A percentile compares a stretch with the other conserved stretches of the same genome.
Conservation (phyloP, 169 alveolate species). For the Cryptosporidium canis region DNA sequence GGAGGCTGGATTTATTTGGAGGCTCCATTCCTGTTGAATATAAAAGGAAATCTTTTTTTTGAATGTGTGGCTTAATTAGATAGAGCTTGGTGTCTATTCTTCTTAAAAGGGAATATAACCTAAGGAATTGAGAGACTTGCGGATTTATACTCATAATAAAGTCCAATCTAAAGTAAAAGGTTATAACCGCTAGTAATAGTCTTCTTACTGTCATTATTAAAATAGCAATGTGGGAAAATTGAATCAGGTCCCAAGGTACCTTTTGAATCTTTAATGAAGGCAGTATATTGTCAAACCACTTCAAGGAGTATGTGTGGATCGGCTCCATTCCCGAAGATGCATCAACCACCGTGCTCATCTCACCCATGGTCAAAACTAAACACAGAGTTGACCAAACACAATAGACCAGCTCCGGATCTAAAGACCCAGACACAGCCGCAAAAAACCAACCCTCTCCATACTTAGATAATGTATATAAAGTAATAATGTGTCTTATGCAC, state of each 20-base stretch:
- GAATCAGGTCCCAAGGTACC: constrained; percentile 69
- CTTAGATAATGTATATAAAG: constrained; percentile 23
- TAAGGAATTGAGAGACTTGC: constrained; percentile 28
- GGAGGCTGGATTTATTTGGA: neutral
- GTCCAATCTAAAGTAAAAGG: constrained; percentile 66
- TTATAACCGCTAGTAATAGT: constrained; percentile 20
- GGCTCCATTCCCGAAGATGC: neutral
- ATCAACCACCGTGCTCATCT: neutral
- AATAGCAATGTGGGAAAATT: constrained; percentile 33
- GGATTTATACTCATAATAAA: constrained; percentile 71
- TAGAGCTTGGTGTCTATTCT: constrained; percentile 59
- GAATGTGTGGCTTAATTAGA: constrained; percentile 59
- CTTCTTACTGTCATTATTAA: constrained; percentile 70
- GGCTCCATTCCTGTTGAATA: constrained; percentile 27
- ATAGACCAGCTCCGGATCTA: constrained; percentile 68
- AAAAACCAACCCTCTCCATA: constrained; percentile 70
- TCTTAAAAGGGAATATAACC: constrained; percentile 45
- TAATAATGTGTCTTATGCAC: constrained; percentile 46
- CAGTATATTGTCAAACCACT: constrained; percentile 23
- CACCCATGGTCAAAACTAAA: constrained; percentile 41
- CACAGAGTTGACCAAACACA: constrained; percentile 65
- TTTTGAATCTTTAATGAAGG: constrained; percentile 45
- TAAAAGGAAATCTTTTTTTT: constrained; percentile 24
- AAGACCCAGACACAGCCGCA: constrained; percentile 68
- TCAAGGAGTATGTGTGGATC: constrained; percentile 11